These are phyloP conservation scores for Effrenium voratum DNA, from an alignment of 73 alveolate genomes.

Conservation along the genomic window DNA sequence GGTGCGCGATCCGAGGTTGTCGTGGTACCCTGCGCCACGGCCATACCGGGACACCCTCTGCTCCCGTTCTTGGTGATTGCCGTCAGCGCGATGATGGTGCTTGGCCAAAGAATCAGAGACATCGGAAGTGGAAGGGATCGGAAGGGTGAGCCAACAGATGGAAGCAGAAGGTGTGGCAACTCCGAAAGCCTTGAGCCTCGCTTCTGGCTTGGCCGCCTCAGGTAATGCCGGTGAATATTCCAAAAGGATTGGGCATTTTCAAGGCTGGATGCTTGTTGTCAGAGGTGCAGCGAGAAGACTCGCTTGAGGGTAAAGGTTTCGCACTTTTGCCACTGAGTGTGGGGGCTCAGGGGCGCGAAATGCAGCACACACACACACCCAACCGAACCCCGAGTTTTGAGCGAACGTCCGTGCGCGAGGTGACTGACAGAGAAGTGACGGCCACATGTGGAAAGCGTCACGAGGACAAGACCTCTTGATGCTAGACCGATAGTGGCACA, in stretches of 20 bases:
- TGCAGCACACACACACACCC: neutral
- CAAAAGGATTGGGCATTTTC: slow-evolving; percentile 65
- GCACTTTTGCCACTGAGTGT: neutral
- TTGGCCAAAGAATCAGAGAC: neutral
- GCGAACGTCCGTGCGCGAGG: neutral
- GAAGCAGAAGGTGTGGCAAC: too few relatives aligned
- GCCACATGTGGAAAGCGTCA: slow-evolving; percentile 48
- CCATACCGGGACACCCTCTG: slow-evolving; percentile 46
- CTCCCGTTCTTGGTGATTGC: slow-evolving; percentile 24
- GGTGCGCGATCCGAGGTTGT: neutral
- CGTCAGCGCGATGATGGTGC: slow-evolving; percentile 28
- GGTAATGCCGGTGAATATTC: slow-evolving; percentile 80
- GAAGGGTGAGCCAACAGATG: too few relatives aligned
- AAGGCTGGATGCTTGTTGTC: neutral
- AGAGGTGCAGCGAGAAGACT: neutral
- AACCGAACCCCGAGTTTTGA: neutral
- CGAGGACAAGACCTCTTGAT: neutral
- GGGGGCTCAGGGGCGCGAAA: neutral
- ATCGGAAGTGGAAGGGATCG: neutral
- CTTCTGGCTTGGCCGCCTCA: neutral
- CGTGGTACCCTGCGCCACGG: slow-evolving; percentile 72
- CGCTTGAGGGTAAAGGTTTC: neutral
- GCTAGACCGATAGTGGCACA: neutral
- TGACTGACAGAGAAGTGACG: slow-evolving; percentile 60
- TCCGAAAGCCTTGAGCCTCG: too few relatives aligned